Percentiles rank a stretch among this genome's conserved stretches.
phyloP scores from a whole-genome alignment of 1,284 basidiomycete genomes.

The Erythrobasidium hasegawianum region DNA sequence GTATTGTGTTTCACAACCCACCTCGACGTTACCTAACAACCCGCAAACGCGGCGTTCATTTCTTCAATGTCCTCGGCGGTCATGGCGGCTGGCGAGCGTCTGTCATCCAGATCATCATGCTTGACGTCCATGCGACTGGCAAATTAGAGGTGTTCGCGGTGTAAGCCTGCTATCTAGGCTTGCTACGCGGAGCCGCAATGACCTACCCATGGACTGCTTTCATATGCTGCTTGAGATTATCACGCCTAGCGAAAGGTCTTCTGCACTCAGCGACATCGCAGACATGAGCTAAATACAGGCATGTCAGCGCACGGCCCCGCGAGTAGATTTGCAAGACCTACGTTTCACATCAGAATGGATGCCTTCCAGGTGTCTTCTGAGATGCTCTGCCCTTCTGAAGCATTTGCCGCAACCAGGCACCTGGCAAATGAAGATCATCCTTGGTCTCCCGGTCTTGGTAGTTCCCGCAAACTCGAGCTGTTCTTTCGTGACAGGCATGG shows the following conservation, averaged over 20 bases:
- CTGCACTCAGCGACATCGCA: slow-evolving; percentile 71
- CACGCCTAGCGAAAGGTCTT: slow-evolving; percentile 77
- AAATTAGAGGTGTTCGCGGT: too few relatives aligned
- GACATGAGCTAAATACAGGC: slow-evolving; percentile 59
- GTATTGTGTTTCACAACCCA: too few relatives aligned
- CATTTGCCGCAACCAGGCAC: slow-evolving; percentile 57
- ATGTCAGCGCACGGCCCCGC: not conserved
- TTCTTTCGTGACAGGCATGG: slow-evolving; percentile 15
- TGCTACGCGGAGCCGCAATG: too few relatives aligned
- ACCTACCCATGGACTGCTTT: slow-evolving; percentile 28
- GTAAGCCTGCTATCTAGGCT: too few relatives aligned
- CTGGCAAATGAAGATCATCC: slow-evolving; percentile 44
- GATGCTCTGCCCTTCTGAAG: slow-evolving; percentile 70
- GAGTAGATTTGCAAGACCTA: slow-evolving; percentile 48
- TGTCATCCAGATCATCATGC: too few relatives aligned
- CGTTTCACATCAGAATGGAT: slow-evolving; percentile 79
- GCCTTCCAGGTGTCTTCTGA: slow-evolving; percentile 70
- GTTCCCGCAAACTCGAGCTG: slow-evolving; percentile 38
- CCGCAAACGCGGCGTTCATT: too few relatives aligned
- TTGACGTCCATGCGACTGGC: too few relatives aligned
- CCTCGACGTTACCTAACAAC: too few relatives aligned
- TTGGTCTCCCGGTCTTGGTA: slow-evolving; percentile 44
- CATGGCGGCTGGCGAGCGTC: too few relatives aligned
- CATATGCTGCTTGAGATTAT: slow-evolving; percentile 59
- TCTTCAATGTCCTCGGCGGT: too few relatives aligned